Evolutionary conservation across 2,329 filamentous ascomycete genomes (phyloP), one percentile per base, ranked within the genome.

Genomic region (Exophiala viscosa): DNA sequence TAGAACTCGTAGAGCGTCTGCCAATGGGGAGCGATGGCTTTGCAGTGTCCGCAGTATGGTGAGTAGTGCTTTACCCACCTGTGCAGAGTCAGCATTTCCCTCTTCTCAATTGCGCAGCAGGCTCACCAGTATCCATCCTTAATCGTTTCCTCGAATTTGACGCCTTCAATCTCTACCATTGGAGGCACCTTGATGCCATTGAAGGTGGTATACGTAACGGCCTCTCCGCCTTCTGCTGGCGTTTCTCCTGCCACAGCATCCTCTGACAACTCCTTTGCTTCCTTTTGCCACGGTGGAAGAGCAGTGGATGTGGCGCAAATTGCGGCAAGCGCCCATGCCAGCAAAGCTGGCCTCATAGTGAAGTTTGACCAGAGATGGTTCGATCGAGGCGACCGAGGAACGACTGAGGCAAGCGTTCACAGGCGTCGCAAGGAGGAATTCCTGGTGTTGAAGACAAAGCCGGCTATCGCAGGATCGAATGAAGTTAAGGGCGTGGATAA

Each of bases 1-100:
- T 96, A 99, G 71, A 85, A 96, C 73, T 99, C 93, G 77, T 97
- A 96, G 11, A 92, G 71, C 4, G 91, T 96, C 72, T 97, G 90
- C 77, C 84, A 96, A 45, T 83, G 85, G 6, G 93, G 93, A 47
- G 88, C 90, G 65, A 90, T 88, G 45, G 80, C 76, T 67, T 80
- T 79, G 74, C 91, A 96, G 70, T 96, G 90, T 42, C 78, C 79
- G 70, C 77, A 80, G 32, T 68, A 67, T 34, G 77, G 77, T 41
- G 77, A 80, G 57, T 74, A 77, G 57, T 77, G 71, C 64, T 80
- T 79, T 23, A 80, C 67, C 59, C 79, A 74, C 75, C 75, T 78
- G 55, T 7, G 28, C 20, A 18, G 14, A 32, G 20, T 39, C 49
- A 68, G 51, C 67, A 58, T 14, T 33, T 39, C n/a, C 20, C 17